A percentile compares a stretch with the other conserved stretches of the same genome.
phyloP scores from a whole-genome alignment of 2,329 filamentous ascomycete genomes.

The Botryotinia globosa region DNA sequence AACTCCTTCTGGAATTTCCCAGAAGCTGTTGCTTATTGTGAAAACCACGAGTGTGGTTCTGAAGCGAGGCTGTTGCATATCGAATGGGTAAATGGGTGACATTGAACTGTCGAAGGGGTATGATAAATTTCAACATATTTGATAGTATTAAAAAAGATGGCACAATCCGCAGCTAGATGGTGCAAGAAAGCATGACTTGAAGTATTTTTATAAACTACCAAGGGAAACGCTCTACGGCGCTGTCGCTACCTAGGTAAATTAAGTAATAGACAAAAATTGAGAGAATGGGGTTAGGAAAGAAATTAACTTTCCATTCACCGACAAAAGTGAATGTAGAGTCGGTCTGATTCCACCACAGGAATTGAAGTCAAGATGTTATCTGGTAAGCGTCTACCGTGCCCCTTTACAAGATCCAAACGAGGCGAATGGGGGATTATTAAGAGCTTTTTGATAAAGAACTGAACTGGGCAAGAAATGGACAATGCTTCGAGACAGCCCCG shows the following conservation, averaged over 20 bases:
- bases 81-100: not conserved
- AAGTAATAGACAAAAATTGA: not conserved
- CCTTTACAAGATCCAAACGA: not conserved
- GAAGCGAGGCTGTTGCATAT: not conserved
- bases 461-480: not conserved
- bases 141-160: not conserved
- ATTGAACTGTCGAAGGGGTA: not conserved
- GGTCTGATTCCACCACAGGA: too few species aligned
- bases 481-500: not conserved
- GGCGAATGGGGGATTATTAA: not conserved
- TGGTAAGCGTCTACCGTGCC: not conserved
- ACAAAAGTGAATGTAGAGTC: not conserved
- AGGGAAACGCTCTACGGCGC: not conserved
- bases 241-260: not conserved
- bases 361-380: not conserved
- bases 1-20: not conserved
- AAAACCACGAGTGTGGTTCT: not conserved
- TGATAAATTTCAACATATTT: not conserved
- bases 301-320: not conserved
- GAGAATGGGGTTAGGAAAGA: not conserved
- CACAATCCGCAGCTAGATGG: not conserved
- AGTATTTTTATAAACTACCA: not conserved
- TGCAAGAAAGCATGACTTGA: not conserved
- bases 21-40: not conserved
- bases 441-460: not conserved